Base-by-base conservation (phyloP, 1,284 basidiomycete species). In the Earliella scabrosa region DNA sequence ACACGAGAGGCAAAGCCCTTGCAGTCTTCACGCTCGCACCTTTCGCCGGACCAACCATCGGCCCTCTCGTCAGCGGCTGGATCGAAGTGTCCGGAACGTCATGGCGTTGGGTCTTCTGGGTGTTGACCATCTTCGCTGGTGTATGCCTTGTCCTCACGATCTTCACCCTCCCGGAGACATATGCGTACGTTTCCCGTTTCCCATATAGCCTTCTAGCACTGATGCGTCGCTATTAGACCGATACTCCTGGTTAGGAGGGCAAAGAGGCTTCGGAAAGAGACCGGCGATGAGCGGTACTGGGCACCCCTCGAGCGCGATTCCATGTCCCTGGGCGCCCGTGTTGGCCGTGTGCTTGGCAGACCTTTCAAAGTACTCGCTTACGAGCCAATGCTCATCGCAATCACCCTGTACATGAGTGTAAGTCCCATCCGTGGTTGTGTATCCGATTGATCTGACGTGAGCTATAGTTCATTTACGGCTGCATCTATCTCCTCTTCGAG, bases 41-140 rank as follows among this genome's bases (percentile, higher is more conserved):
- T 1, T 93, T 94, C 64, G 87, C 88, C 5, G 90, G 89, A n/a
- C 85, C 85, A 3, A 76, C 78, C 0, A 58, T 86, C 23, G 89
- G 87, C 0, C 90, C 91, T 0, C 82, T 86, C 35, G 81, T 89
- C 11, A 81, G 82, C 39, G 87, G 90, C 10, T 79, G 78, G 63
- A 75, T 85, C 50, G 70, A 72, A 10, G 73, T 79, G 18, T 66
- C 70, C 7, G 76, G 79, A 34, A 74, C 80, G 1, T 80, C 80
- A 5, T 93, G 87, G 85, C 77, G 86, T 40, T 92, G 88, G 89
- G 65, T 88, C 11, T 94, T 87, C 74, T 93, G 89, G 88, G 77
- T 91, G 38, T 71, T 90, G 36, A 78, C 88, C 11, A 79, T 85
- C 31, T 93, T 93, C 65, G 82, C 83, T 54, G 71, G 81, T 5